phyloP scores from a whole-genome alignment of 2,329 filamentous ascomycete species.

The Pestalotiopsis sp. region DNA sequence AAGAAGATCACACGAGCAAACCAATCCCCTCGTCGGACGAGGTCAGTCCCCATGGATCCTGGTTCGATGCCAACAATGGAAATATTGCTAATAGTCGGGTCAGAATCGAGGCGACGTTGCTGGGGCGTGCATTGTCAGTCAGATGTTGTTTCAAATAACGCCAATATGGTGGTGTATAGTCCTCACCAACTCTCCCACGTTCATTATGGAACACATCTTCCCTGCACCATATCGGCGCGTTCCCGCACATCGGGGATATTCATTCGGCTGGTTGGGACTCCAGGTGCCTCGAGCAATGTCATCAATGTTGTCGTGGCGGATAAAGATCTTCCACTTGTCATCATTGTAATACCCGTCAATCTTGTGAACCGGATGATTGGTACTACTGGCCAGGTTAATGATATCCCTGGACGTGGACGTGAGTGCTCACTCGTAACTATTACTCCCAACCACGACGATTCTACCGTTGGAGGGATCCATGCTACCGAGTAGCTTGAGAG shows the following conservation, averaged over 20 bases:
- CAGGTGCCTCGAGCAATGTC: slow-evolving; percentile 29
- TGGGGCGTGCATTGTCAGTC: slow-evolving; percentile 29
- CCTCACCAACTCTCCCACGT: slow-evolving; percentile 1
- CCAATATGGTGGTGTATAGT: background rate
- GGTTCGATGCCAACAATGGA: slow-evolving; percentile 37
- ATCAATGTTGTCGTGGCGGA: slow-evolving; percentile 15
- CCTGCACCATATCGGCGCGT: slow-evolving; percentile 35
- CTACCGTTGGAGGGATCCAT: slow-evolving; percentile 35
- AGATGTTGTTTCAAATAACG: background rate
- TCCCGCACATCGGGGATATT: slow-evolving; percentile 25
- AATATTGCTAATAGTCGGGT: slow-evolving; percentile 30
- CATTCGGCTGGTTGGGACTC: slow-evolving; percentile 20
- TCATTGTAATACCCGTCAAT: slow-evolving; percentile 3
- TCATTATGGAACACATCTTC: slow-evolving; percentile 21
- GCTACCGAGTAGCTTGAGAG: slow-evolving; percentile 35
- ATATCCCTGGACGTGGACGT: background rate
- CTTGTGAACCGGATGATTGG: background rate
- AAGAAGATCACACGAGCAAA: slow-evolving; percentile 1
- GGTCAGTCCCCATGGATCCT: slow-evolving; percentile 31
- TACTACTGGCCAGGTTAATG: background rate
- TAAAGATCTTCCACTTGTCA: slow-evolving; percentile 10
- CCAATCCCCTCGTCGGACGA: slow-evolving; percentile 1
- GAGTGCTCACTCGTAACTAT: background rate
- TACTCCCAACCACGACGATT: slow-evolving; percentile 33
- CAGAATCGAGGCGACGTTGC: slow-evolving; percentile 24